Base-by-base conservation (phyloP, 495 filamentous ascomycete genomes). In the Lepidopterella palustris region DNA sequence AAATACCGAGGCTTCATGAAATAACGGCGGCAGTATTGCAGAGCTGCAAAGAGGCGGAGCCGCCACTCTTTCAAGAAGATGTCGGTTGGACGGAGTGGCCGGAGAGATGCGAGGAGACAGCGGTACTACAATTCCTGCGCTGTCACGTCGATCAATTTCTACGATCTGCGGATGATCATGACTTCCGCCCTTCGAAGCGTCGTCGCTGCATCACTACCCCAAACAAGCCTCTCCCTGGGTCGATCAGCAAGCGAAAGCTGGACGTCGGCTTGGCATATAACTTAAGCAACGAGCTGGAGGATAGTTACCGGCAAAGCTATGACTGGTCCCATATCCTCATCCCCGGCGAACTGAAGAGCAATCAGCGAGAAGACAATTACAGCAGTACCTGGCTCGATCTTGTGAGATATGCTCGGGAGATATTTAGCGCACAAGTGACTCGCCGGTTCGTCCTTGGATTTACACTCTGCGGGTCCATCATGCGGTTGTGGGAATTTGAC, bases 251-350 rank as follows among this genome's bases (percentile, higher is more conserved):
- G 53, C 58, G 58, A 48, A 61, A 61, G 32, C 25, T 61, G 40
- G 58, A 61, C 24, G 52, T 61, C 1, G 58, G 58, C 18, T 39
- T 61, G 13, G 51, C 50, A 9, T 61, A 61, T 28, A 47, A 52
- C 50, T 47, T 35, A 28, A 55, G 27, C 45, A 49, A 48, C 26
- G 51, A 48, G 52, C 18, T 47, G 45, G 53, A 61, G n/a, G 51
- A 61, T 6, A 48, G 58, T 31, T 15, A 53, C 27, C 3, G 31
- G 27, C 51, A 31, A 39, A 29, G 2, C 11, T 39, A 8, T 15
- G 18, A 61, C 45, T 67, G 58, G 64, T 61, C 53, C 11, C 53
- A 68, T 18, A 31, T 68, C n/a, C 62, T 68, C 5, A 29, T 68
- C 9, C 40, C 53, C 0, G 65, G 65, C 1, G 62, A 65, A 35